Evolutionary conservation across 2,329 filamentous ascomycete species (phyloP).

Genomic region (Arthrobotrys musiformis): DNA sequence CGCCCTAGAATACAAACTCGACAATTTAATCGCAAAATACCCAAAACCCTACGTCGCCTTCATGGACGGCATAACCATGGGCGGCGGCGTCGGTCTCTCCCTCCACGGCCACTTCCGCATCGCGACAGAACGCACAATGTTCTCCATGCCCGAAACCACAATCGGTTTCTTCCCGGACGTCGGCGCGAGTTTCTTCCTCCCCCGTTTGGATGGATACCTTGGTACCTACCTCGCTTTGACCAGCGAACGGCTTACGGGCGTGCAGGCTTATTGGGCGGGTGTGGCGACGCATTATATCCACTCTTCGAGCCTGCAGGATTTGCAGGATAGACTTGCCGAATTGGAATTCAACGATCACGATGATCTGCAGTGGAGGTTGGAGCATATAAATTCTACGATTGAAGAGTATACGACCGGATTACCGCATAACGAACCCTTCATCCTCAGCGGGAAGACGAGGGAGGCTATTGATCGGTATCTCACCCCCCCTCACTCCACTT

Average conservation of each 20-base stretch:
- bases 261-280: conserved; percentile 81
- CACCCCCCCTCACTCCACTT: not conserved
- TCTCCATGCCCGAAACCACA: conserved; percentile 98
- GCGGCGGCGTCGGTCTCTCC: conserved; percentile 91
- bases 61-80: conserved; percentile 99
- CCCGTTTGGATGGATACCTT: conserved; percentile 83
- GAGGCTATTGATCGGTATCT: conserved; percentile 77
- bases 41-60: conserved; percentile 91
- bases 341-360: conserved; percentile 86
- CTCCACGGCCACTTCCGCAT: conserved; percentile 96
- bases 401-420: conserved; percentile 90
- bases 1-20: conserved; percentile 91
- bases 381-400: conserved; percentile 84
- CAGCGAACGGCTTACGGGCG: conserved; percentile 81
- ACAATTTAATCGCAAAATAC: conserved; percentile 95
- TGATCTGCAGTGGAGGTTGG: conserved; percentile 71
- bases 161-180: conserved; percentile 99
- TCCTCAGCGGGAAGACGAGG: conserved; percentile 76
- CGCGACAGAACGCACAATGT: conserved; percentile 92
- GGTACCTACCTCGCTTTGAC: conserved; percentile 95
- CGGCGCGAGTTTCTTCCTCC: conserved; percentile 94
- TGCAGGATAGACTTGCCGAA: conserved; percentile 89
- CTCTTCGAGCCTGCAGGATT: conserved; percentile 82
- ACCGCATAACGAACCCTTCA: conserved; percentile 76
- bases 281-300: conserved; percentile 96